Evolutionary conservation across 164 flowering plant genomes (phyloP), one percentile per base, ranked within the genome.

Genomic region (Chimonanthus salicifolius): DNA sequence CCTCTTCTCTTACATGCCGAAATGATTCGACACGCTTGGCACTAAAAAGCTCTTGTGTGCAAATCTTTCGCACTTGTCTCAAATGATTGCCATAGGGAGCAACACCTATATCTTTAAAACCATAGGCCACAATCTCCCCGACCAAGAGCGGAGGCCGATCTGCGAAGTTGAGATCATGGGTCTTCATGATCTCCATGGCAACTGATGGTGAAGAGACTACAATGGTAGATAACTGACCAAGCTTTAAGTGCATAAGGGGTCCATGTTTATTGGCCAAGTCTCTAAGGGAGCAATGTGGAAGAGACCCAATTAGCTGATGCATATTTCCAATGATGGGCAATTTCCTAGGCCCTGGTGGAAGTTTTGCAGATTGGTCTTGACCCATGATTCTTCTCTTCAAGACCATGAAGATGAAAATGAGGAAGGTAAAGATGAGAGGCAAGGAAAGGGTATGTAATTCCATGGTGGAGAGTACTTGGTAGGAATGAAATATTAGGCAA

Each of bases 1-100:
- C 86, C 69, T 79, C 85, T 11, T 86, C 85, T 49, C 89, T 71
- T 7, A 86, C 49, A 7, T 82, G 75, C 43, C 65, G 49, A 49
- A 74, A 82, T 1, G 84, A 80, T 18, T 72, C 72, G 4, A 88
- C 84, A 0, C 85, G 67, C 51, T 80, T 82, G 2, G 74, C 4
- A 47, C 81, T 83, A 2, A 86, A 49, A 15, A 85, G 78, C 74
- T 85, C 86, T 7, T 49, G 4, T 0, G 54, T 64, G 62, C 85
- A 86, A 10, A 86, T 72, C 70, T 83, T 86, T 1, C 86, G 64
- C 3, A 88, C 7, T 47, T 69, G 69, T 49, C 72, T 66, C 78
- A 75, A 76, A 21, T 71, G 67, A 15, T 21, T 66, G 45, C 70
- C 86, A 46, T 84, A 83, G 2, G 87, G 84, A 9, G 87, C 69